Percentiles rank a stretch among this genome's conserved stretches.
phyloP scores from a whole-genome alignment of 2,329 filamentous ascomycete species.

The Xylaria digitata region DNA sequence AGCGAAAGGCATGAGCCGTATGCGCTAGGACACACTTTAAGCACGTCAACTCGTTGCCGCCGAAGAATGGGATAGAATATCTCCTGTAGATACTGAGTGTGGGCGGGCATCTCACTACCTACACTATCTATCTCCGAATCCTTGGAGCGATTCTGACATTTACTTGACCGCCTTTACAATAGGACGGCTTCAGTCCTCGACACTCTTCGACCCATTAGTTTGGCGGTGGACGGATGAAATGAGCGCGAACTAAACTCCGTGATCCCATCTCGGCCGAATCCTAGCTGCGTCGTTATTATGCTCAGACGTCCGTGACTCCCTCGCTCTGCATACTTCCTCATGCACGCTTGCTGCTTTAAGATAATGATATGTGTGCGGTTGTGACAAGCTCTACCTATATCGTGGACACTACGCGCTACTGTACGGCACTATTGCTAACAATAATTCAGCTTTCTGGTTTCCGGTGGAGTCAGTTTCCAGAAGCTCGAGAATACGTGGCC shows the following conservation, averaged over 20 bases:
- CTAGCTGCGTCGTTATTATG: conserved; percentile 27
- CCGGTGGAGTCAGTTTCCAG: conserved; percentile 14
- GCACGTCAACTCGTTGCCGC: conserved; percentile 42
- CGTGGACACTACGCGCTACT: not conserved
- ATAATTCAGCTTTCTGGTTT: conserved; percentile 9
- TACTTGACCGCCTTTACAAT: conserved; percentile 45
- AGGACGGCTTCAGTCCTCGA: conserved; percentile 32
- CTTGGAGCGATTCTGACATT: conserved; percentile 29
- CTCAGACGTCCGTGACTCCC: conserved; percentile 18
- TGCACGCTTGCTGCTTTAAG: conserved; percentile 34
- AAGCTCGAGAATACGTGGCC: conserved; percentile 29
- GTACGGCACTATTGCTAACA: conserved; percentile 11
- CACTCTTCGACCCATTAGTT: conserved; percentile 41
- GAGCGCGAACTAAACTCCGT: not conserved
- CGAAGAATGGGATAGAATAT: conserved; percentile 34
- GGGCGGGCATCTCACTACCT: conserved; percentile 2
- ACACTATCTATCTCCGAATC: not conserved
- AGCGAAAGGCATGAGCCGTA: conserved; percentile 37
- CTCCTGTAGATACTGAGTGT: not conserved
- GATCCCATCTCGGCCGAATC: conserved; percentile 24
- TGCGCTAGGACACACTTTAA: conserved; percentile 34
- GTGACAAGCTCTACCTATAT: conserved; percentile 18
- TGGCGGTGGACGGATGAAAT: conserved; percentile 11
- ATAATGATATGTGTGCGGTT: conserved; percentile 20
- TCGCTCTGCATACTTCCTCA: conserved; percentile 30